Evolutionary conservation across 1,284 basidiomycete genomes (phyloP), one percentile per base, ranked within the genome.

Genomic region (Sphaerobolus stellatus): DNA sequence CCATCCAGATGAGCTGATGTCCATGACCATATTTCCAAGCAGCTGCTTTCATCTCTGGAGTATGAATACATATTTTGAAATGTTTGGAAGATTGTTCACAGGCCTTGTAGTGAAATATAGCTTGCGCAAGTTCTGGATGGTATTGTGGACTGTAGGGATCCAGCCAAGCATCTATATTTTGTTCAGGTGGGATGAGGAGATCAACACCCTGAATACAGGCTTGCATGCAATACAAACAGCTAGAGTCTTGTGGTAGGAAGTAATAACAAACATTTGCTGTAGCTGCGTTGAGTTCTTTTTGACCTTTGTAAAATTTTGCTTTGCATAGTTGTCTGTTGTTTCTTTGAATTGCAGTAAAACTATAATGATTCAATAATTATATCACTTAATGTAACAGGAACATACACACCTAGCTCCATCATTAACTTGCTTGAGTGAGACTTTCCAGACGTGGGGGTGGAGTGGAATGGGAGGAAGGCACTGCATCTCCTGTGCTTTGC

Each of bases 1-100:
- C 72, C 71, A 54, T 75, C 71, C 14, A 75, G 14, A 73, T 59
- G 22, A 74, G 58, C 57, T 74, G 71, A 3, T 48, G 46, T 1
- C 60, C 44, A 48, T 74, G 69, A 3, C 48, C 64, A 49, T 70
- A 69, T 43, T 65, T 61, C 68, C 71, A 71, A 0, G 72, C 64
- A 1, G 68, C 68, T 5, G 64, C 58, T 6, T 66, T 56, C 72
- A 74, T 74, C 31, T 73, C 67, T 1, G 33, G 33, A 2, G 71
- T 72, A 0, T 66, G 51, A 11, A 73, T 64, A 56, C 67, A 68
- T 9, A 65, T 46, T 44, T 64, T 58, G 50, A 73, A 61, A 1
- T 66, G 58, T 8, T 68, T 65, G 2, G 50, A 44, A 9, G 46
- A 16, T 4, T 50, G 22, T 3, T 56, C 31, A 7, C 65, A 58